Base-by-base conservation (phyloP, 805 yeast genomes). In the Candida peoriensis region DNA sequence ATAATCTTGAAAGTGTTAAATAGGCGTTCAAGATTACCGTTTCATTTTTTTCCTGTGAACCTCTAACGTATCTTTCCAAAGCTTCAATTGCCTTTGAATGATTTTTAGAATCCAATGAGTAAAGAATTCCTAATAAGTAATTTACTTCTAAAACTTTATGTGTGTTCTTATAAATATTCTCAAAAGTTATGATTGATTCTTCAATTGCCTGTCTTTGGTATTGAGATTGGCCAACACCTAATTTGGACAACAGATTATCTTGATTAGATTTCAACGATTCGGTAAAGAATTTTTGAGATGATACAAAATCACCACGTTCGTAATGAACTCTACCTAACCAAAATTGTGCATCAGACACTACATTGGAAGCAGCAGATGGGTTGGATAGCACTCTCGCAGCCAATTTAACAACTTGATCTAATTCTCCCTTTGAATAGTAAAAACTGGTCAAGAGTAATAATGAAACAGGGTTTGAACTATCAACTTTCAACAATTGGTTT, bases 181-280 rank as follows among this genome's bases (percentile, higher is more conserved):
- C 97, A 50, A 86, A 83, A 0, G 95, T 78, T 43, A 89, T 70
- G 44, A 82, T 76, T 10, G 97, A 93, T 54, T 89, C 97, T 48
- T 85, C 88, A 9, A 74, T 54, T 26, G 82, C 74, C 30, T 79
- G 80, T 54, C 89, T 79, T 34, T 77, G 70, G 35, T 81, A 72
- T 53, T 87, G 88, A 2, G 95, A 73, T 56, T 87, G 94, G 1
- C 94, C 96, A 38, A 83, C 70, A 20, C 96, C 97, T 36, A 89
- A 64, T 45, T 77, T 77, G 0, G 96, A 79, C 15, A 82, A 68
- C 4, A 80, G 50, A 47, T 84, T 84, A 32, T 62, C 67, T 24
- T 78, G 84, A 51, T 82, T 77, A 24, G 71, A 61, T 42, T 76
- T 77, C 26, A 76, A 70, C 6, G 97, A 76, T 39, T 77, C 85